Evolutionary conservation across 176 grass and related monocot species (phyloP), one percentile per base, ranked within the genome.

Genomic region (Raddia guianensis): DNA sequence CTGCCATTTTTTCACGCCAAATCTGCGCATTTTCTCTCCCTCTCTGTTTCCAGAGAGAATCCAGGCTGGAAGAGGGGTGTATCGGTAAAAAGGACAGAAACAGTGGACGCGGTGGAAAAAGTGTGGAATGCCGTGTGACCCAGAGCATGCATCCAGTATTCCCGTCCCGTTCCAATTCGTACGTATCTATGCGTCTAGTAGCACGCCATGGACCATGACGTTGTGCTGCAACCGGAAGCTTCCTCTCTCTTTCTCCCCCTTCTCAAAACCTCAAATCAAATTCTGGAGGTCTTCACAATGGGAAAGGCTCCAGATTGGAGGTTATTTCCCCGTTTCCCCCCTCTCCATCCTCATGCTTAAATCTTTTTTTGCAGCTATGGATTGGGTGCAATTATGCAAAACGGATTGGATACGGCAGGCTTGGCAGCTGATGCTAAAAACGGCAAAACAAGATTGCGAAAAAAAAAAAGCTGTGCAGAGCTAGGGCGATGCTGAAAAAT

Each of bases 61-160:
- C 76, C 86, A 80, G 35, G 35, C 51, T 46, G 86, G 18, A 35
- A 42, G 16, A 68, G 62, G 44, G 37, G 13, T 46, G 66, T 58
- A 73, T 64, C 58, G 57, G 71, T 7, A 66, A 44, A 77, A 79
- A 63, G 55, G 75, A 89, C 12, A 46, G 62, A 73, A 73, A 68
- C 69, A n/a, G 77, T 35, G 58, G 80, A 83, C 80, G 50, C 33
- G 33, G 74, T 66, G 67, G 66, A 72, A 72, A 87, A 80, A 34
- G 63, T 20, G 44, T 45, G 70, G 63, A 70, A 75, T 34, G 60
- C 68, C 86, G 68, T 74, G 86, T 85, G 73, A 69, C 32, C 58
- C 78, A n/a, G n/a, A 43, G 12, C 78, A 62, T 80, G 71, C 69
- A 13, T 58, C 65, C 58, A 51, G 49, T 68, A 62, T 19, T 42